Evolutionary conservation across 768 basidiomycete genomes (phyloP).

Genomic region (Hirschioporus abietinus): DNA sequence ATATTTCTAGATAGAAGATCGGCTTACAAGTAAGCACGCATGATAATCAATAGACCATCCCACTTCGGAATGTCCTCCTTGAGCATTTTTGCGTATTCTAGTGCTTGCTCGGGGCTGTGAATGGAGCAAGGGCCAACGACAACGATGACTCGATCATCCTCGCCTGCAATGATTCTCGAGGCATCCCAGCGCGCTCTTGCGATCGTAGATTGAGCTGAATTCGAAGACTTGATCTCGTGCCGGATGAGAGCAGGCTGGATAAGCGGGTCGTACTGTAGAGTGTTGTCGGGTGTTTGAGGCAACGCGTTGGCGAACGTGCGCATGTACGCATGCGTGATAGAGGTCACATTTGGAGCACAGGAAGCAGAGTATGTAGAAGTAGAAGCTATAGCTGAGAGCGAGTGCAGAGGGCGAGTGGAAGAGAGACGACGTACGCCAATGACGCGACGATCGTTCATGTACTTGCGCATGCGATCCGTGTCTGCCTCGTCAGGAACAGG

Average conservation of each 20-base stretch:
- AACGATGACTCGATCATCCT: slow-evolving; percentile 83
- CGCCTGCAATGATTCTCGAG: slow-evolving; percentile 75
- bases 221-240: slow-evolving; percentile 73
- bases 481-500: slow-evolving; percentile 26
- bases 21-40: slow-evolving; percentile 94
- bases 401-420: slow-evolving; percentile 8
- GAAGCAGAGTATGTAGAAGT: slow-evolving; percentile 15
- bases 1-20: slow-evolving; percentile 9
- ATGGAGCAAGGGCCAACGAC: slow-evolving; percentile 96
- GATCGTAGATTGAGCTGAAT: slow-evolving; percentile 67
- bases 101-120: slow-evolving; percentile 80
- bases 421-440: slow-evolving; percentile 52
- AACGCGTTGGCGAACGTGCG: background rate
- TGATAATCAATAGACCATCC: slow-evolving; percentile 82
- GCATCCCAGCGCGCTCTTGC: slow-evolving; percentile 73
- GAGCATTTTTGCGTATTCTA: slow-evolving; percentile 74
- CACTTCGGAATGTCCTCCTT: slow-evolving; percentile 60
- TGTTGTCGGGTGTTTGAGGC: background rate
- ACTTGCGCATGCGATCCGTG: slow-evolving; percentile 55
- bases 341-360: background rate
- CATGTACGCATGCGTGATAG: background rate
- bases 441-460: slow-evolving; percentile 79
- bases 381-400: slow-evolving; percentile 4
- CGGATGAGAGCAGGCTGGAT: slow-evolving; percentile 88
- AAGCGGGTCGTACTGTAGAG: slow-evolving; percentile 83